phyloP scores from a whole-genome alignment of 768 basidiomycete species.

The Collybia nuda region DNA sequence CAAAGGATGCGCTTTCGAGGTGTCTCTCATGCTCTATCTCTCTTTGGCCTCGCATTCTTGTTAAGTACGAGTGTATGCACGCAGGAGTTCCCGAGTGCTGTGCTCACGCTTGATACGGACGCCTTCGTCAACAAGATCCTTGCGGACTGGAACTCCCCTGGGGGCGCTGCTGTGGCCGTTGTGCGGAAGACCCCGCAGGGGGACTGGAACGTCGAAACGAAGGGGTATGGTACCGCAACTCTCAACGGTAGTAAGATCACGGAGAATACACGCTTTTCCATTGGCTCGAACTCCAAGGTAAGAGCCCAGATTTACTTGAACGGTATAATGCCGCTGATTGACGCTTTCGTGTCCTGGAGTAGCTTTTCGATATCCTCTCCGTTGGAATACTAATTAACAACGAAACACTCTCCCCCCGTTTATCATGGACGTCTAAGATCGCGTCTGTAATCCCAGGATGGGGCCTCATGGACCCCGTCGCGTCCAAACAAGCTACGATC shows the following conservation, averaged over 20 bases:
- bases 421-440: conserved; percentile 26
- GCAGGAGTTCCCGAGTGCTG: not conserved
- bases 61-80: not conserved
- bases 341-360: not conserved
- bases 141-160: conserved; percentile 23
- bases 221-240: conserved; percentile 28
- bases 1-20: too few relatives aligned
- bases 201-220: conserved; percentile 26
- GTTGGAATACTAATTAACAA: conserved; percentile 25
- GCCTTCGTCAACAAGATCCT: conserved; percentile 21
- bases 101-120: conserved; percentile 17
- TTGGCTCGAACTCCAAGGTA: conserved; percentile 31
- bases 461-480: conserved; percentile 21
- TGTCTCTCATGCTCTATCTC: too few relatives aligned
- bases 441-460: conserved; percentile 22
- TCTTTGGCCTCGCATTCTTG: too few relatives aligned
- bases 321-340: not conserved
- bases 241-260: conserved; percentile 19
- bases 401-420: conserved; percentile 18
- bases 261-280: conserved; percentile 22
- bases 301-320: not conserved
- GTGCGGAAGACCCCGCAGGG: conserved; percentile 22
- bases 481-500: conserved; percentile 19
- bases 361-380: conserved; percentile 24
- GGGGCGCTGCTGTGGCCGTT: conserved; percentile 26